Percentiles rank a stretch among this genome's conserved stretches.
phyloP scores from a whole-genome alignment of 352 stramenopile genomes.

The Phytophthora rubi region DNA sequence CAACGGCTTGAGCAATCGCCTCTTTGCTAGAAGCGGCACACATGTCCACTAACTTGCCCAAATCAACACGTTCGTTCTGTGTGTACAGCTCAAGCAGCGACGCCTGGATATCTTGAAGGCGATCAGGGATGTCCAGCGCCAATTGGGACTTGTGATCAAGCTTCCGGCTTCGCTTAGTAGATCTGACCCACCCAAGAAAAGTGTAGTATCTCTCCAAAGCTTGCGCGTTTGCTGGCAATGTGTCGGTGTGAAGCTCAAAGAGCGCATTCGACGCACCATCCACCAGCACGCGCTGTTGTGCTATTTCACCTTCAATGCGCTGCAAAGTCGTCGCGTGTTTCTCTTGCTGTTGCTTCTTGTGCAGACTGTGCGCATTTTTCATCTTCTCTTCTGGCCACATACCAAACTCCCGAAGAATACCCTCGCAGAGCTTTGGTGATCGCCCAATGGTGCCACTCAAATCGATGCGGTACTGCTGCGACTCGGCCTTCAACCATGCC shows the following conservation, averaged over 20 bases:
- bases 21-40: not conserved
- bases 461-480: conserved; percentile 2
- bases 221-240: not conserved
- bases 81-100: not conserved
- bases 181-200: not conserved
- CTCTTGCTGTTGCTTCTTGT: not conserved
- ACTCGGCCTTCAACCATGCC: not conserved
- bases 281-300: not conserved
- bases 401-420: conserved; percentile 2
- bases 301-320: not conserved
- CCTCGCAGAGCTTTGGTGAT: not conserved
- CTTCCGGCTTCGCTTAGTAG: not conserved
- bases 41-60: not conserved
- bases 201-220: not conserved
- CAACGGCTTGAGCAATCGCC: not conserved
- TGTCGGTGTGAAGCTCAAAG: not conserved
- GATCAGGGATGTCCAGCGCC: not conserved
- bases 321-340: not conserved
- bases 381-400: not conserved
- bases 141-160: not conserved
- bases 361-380: not conserved
- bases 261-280: not conserved
- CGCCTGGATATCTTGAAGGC: not conserved
- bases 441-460: not conserved
- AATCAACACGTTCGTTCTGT: conserved; percentile 3